Conservation (phyloP, 306 rosid genomes). For the Quercus suber region DNA sequence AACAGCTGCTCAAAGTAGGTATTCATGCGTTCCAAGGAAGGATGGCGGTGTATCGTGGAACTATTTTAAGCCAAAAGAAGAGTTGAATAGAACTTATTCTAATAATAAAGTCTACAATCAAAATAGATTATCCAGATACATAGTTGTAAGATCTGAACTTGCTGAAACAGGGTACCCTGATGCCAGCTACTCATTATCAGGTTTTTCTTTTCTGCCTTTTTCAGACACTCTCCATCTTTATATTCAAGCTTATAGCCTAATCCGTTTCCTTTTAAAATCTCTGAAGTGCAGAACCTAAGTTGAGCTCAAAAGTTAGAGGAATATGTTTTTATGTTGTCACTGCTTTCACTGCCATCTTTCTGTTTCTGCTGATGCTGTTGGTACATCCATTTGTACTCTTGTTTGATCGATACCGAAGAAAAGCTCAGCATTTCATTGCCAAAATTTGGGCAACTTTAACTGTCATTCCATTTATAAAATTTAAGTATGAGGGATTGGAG, state of each 20-base stretch:
- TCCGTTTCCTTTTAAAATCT: slow-evolving; percentile 3
- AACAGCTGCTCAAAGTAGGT: slow-evolving; percentile 44
- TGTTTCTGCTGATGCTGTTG: slow-evolving; percentile 62
- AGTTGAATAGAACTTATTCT: slow-evolving; percentile 18
- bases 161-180: slow-evolving; percentile 49
- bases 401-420: slow-evolving; percentile 66
- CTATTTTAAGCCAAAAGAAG: slow-evolving; percentile 26
- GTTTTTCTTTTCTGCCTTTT: slow-evolving; percentile 38
- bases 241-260: slow-evolving; percentile 1
- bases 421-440: slow-evolving; percentile 66
- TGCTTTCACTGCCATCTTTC: slow-evolving; percentile 56
- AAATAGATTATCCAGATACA: slow-evolving; percentile 29
- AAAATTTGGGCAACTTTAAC: slow-evolving; percentile 74
- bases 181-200: slow-evolving; percentile 45
- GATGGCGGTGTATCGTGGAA: slow-evolving; percentile 19
- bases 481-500: slow-evolving; percentile 75
- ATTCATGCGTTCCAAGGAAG: slow-evolving; percentile 33
- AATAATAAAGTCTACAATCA: slow-evolving; percentile 21
- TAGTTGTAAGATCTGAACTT: slow-evolving; percentile 59
- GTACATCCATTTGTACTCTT: slow-evolving; percentile 73
- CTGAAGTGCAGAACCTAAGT: slow-evolving; percentile 52
- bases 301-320: slow-evolving; percentile 70
- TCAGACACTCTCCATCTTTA: neutral
- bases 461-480: slow-evolving; percentile 61
- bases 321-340: slow-evolving; percentile 64